Base-by-base conservation (phyloP, 257 asterid genomes). In the Ilex asprella region DNA sequence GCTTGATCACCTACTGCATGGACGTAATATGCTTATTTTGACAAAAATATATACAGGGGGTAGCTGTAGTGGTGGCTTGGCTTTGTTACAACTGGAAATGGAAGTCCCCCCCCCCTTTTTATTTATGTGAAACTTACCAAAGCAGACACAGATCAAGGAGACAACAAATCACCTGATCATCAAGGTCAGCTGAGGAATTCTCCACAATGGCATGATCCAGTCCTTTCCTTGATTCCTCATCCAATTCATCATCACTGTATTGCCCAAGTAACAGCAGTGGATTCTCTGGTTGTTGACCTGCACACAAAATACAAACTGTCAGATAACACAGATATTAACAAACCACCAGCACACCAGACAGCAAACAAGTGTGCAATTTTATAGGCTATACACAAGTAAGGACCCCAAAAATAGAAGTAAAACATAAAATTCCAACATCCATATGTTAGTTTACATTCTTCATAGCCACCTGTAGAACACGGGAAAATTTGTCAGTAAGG, bases 201-300 rank as follows among this genome's bases (percentile, higher is more conserved):
- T 75, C 82, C 31, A 81, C 53, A 61, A 32, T 65, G 66, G 72
- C 83, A 67, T 52, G 60, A 60, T 68, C 32, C 14, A 61, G 57
- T 51, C 62, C 79, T 44, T 69, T 88, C 62, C 76, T 75, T 56
- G 87, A 71, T 46, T 58, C 89, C 16, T 70, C 87, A 43, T 92
- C 96, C 79, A 72, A 63, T 57, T 92, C 99, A 49, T 92, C 97
- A 78, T 92, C 99, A 63, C 97, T 89, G 73, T 92, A 92, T 70
- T 92, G 99, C 70, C 75, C 99, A 60, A 92, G 96, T 73, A 92
- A 83, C 66, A 79, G 69, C 60, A 92, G 83, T 62, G 99, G 96
- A 77, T 92, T 89, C 70, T 75, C 88, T 50, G 73, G 74, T 72
- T 67, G 76, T 73, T 72, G 70, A 58, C 94, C 99, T 92, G 95